These are phyloP conservation scores for Rhodocollybia butyracea DNA, from an alignment of 768 basidiomycete genomes.

Conservation along the genomic window DNA sequence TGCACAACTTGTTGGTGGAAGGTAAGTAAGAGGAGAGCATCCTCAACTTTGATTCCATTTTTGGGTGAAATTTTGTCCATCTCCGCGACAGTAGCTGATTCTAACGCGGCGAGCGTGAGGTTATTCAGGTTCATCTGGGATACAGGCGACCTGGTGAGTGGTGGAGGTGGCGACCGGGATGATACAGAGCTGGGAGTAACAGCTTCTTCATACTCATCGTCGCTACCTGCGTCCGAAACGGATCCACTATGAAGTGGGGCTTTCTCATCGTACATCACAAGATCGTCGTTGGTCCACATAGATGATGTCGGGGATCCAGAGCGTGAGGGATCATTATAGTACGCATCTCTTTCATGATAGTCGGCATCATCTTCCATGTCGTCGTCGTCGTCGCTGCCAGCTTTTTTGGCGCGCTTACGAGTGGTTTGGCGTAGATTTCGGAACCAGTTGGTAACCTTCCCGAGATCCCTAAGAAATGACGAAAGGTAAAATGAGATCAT, in stretches of 20 bases:
- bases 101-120: slow-evolving; percentile 33
- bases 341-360: slow-evolving; percentile 9
- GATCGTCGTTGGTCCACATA: slow-evolving; percentile 37
- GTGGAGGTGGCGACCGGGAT: slow-evolving; percentile 26
- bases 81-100: slow-evolving; percentile 41
- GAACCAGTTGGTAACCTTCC: slow-evolving; percentile 89
- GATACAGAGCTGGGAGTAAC: slow-evolving; percentile 67
- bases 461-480: slow-evolving; percentile 57
- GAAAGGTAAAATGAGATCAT: slow-evolving; percentile 14
- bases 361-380: slow-evolving; percentile 25
- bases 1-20: slow-evolving; percentile 69
- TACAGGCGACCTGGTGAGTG: slow-evolving; percentile 24
- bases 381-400: slow-evolving; percentile 40
- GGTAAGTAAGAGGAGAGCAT: slow-evolving; percentile 68
- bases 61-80: slow-evolving; percentile 45
- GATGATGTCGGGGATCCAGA: slow-evolving; percentile 53
- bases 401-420: slow-evolving; percentile 62
- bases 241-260: slow-evolving; percentile 34
- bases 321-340: slow-evolving; percentile 43
- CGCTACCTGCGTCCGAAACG: slow-evolving; percentile 49
- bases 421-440: slow-evolving; percentile 79
- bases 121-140: slow-evolving; percentile 26
- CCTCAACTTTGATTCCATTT: slow-evolving; percentile 66
- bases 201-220: slow-evolving; percentile 72
- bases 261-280: slow-evolving; percentile 49